Evolutionary conservation across 495 filamentous ascomycete species (phyloP).

Genomic region (Xeromyces bisporus): DNA sequence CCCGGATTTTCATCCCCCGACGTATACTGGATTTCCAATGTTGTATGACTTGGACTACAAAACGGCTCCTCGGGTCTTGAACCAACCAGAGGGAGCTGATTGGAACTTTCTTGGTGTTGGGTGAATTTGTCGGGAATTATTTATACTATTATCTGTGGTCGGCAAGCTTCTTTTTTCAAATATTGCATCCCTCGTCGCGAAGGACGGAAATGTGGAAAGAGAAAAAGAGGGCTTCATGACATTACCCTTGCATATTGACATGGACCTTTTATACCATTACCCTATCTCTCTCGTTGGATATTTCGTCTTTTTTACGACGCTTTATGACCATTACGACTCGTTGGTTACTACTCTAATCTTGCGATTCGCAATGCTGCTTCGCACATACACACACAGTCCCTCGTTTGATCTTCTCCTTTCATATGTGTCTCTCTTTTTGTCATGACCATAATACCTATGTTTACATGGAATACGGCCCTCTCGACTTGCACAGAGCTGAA

Average conservation of each 20-base stretch:
- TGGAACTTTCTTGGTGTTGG: slow-evolving; percentile 31
- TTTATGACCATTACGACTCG: not conserved
- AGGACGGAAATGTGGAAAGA: too few species aligned
- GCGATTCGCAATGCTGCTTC: not conserved
- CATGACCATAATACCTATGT: too few species aligned
- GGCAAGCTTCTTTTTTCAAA: too few species aligned
- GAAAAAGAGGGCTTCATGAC: not conserved
- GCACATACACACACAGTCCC: too few species aligned
- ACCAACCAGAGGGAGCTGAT: slow-evolving; percentile 30
- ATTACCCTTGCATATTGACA: not conserved
- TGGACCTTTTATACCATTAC: not conserved
- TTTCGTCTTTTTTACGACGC: not conserved
- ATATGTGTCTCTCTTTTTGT: not conserved
- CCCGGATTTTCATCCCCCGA: slow-evolving; percentile 19
- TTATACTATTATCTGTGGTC: too few species aligned
- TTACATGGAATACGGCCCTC: too few species aligned
- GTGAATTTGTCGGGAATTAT: too few species aligned
- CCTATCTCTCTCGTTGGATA: not conserved
- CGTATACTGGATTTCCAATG: slow-evolving; percentile 19
- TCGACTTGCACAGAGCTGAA: not conserved
- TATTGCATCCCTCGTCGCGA: not conserved
- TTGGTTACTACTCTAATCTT: not conserved
- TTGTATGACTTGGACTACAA: slow-evolving; percentile 24
- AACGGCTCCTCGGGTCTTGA: slow-evolving; percentile 21
- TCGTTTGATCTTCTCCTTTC: not conserved